Base-by-base conservation (phyloP, 495 filamentous ascomycete species). In the Aspergillus kassunensis region DNA sequence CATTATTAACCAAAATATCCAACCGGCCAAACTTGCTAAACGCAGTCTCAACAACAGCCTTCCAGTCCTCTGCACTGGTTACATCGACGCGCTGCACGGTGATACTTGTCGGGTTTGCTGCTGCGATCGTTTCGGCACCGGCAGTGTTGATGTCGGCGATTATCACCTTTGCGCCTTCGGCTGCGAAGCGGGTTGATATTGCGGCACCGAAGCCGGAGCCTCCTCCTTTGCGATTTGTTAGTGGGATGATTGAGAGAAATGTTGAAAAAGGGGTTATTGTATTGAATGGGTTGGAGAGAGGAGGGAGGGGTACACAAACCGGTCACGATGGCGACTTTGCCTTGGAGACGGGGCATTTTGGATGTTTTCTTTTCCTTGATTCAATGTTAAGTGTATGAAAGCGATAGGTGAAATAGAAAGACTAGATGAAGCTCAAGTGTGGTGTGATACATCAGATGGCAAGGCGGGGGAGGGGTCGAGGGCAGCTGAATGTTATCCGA, bases 251-350 rank as follows among this genome's bases (percentile, higher is more conserved):
- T n/a, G n/a, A n/a, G n/a, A n/a, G n/a, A n/a, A n/a, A n/a, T n/a
- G n/a, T n/a, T n/a, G n/a, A n/a, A n/a, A n/a, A 11, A 33, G 4
- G 11, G 18, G 18, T 33, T 25, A 20, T 10, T 18, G 35, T 25
- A 16, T 42, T 27, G 9, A 34, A 30, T 30, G 44, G 12, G 19
- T 40, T 50, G 20, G 15, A n/a, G 2, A 12, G 16, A 16, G 35
- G 12, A 12, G 20, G 23, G 30, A 36, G 7, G n/a, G 23, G n/a
- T 10, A 12, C 12, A 53, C 58, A 13, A 34, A 65, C 92, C 92
- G 16, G 93, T 98, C 61, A 98, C 80, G 56, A 98, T 84, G 66
- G 89, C 89, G 70, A 95, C 95, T 73, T 97, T 98, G 69, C 89
- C 91, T 42, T 83, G 76, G 18, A 98, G 77, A 55, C 70, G 59